These are phyloP conservation scores for Pythium scleroteichum DNA, from an alignment of 352 stramenopile species.

Conservation along the genomic window DNA sequence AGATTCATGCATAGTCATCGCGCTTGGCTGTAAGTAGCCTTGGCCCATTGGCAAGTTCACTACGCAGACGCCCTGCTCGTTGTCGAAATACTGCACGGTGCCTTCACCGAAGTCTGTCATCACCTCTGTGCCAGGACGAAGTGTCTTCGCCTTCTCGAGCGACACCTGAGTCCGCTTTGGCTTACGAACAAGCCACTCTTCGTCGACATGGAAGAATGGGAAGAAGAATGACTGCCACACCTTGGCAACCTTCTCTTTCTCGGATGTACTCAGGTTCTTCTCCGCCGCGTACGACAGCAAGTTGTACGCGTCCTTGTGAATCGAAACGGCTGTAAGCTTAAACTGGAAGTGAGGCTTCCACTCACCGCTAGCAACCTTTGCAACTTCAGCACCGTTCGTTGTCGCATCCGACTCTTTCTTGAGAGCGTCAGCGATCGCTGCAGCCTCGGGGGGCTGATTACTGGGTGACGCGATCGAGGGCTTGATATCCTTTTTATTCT, in stretches of 20 bases:
- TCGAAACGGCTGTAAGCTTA: conserved; percentile 71
- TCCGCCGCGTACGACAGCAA: conserved; percentile 79
- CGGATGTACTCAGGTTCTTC: conserved; percentile 75
- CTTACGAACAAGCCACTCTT: conserved; percentile 82
- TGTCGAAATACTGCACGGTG: conserved; percentile 78
- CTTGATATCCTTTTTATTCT: conserved; percentile 29
- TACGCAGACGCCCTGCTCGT: conserved; percentile 55
- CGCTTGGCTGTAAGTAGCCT: conserved; percentile 73
- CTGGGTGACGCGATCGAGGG: conserved; percentile 24
- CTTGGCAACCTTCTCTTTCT: conserved; percentile 87
- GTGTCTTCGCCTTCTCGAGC: conserved; percentile 60
- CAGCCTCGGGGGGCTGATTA: conserved; percentile 48
- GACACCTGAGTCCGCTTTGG: conserved; percentile 67
- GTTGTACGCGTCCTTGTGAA: conserved; percentile 84
- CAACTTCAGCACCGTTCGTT: conserved; percentile 6
- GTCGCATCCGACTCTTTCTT: conserved; percentile 44
- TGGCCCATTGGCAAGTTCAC: conserved; percentile 69
- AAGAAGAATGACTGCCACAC: conserved; percentile 86
- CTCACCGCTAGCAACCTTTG: conserved; percentile 4
- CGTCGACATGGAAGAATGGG: conserved; percentile 81
- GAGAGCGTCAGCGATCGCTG: conserved; percentile 61
- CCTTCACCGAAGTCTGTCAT: conserved; percentile 81
- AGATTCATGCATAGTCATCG: conserved; percentile 76
- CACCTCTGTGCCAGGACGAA: conserved; percentile 72
- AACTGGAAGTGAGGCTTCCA: conserved; percentile 80